Conservation (phyloP, 192 early-diverging fungal species). For the Podila minutissima region DNA sequence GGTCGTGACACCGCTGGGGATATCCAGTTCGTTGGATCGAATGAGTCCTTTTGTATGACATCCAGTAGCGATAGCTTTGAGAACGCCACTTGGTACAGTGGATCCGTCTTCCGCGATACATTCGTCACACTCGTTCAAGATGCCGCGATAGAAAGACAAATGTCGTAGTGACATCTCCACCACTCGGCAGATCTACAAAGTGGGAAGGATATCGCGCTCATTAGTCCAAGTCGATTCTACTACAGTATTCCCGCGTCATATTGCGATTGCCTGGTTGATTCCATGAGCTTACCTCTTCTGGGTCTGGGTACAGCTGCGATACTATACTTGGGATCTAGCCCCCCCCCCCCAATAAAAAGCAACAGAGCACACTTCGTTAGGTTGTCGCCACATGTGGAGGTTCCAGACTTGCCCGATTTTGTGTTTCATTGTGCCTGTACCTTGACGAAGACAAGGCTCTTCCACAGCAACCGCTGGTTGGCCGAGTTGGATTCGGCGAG, state of each 20-base stretch:
- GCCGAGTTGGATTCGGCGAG: slow-evolving; percentile 20
- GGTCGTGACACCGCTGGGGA: slow-evolving; percentile 8
- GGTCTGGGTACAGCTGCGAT: slow-evolving; percentile 2
- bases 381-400: neutral
- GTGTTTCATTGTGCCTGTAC: slow-evolving; percentile 1
- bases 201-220: neutral
- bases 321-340: slow-evolving; percentile 27
- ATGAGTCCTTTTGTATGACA: slow-evolving; percentile 19
- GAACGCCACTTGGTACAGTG: neutral
- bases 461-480: slow-evolving; percentile 41
- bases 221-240: too few relatives aligned
- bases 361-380: neutral
- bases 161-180: slow-evolving; percentile 32
- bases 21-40: slow-evolving; percentile 22
- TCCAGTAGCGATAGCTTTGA: slow-evolving; percentile 22
- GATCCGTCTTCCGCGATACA: slow-evolving; percentile 17
- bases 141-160: slow-evolving; percentile 34
- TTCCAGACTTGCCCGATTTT: neutral
- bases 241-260: too few relatives aligned
- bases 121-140: slow-evolving; percentile 43
- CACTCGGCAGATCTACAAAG: slow-evolving; percentile 11
- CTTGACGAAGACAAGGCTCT: slow-evolving; percentile 39
- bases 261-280: too few relatives aligned
- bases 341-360: neutral
- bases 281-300: slow-evolving; percentile 11